Base-by-base conservation (phyloP, 2,329 filamentous ascomycete genomes). In the Pseudocercospora macadamiae region DNA sequence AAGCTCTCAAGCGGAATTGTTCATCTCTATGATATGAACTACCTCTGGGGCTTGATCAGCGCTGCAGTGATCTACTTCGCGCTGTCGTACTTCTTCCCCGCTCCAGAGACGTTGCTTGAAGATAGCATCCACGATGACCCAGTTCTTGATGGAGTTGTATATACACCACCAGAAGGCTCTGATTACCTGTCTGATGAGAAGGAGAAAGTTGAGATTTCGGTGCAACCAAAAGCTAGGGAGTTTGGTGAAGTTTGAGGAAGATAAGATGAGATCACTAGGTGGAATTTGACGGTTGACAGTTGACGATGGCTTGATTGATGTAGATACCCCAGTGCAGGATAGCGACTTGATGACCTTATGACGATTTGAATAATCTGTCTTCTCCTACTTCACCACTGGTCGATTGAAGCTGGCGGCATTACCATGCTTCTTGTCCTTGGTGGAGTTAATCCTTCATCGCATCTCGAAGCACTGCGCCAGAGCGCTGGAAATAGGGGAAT, bases 1-100 rank as follows among this genome's bases (percentile, higher is more conserved):
- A 64, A 73, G 2, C 73, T 77, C 0, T 79, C 79, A 0, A 73
- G 74, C 0, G 86, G 86, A 0, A 74, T 78, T 0, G 71, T 75
- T 39, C 80, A 77, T 54, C 78, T 87, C 3, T 89, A 88, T 68
- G 79, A 82, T 23, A 86, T 89, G 68, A 85, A 86, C n/a, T 89
- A 86, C 82, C 68, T 89, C 16, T 78, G 87, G 49, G 86, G 86
- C 0, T 88, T 89, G 62, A 74, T 80, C 8, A 76, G 72, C 0
- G 84, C 83, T 6, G 80, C 82, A 18, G 51, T 84, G 2, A 77
- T 88, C 0, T 89, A 89, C 72, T 74, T 82, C 8, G 66, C 61
- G 0, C 65, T 88, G 18, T 82, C 77, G 48, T 74, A 73, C 58
- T 65, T 74, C 2, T 80, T 83, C 39, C 83, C 84, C 6, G 80